Evolutionary conservation across 2,329 filamentous ascomycete species (phyloP).

Genomic region (Diaporthe ilicicola): DNA sequence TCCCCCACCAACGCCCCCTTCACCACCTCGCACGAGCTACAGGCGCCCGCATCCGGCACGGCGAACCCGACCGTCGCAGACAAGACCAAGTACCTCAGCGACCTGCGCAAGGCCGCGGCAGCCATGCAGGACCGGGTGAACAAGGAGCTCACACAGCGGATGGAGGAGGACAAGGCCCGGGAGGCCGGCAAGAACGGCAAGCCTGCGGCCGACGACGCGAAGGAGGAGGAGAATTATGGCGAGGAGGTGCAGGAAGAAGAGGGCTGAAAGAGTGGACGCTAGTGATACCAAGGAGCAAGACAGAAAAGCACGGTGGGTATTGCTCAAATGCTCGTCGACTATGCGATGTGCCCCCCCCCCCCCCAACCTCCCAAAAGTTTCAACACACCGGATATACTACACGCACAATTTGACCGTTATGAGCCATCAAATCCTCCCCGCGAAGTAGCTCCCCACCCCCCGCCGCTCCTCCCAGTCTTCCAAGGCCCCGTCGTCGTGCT

Average conservation of each 20-base stretch:
- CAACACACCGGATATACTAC: conserved; percentile 8
- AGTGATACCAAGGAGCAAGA: neutral
- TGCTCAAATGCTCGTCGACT: conserved; percentile 22
- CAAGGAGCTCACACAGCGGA: conserved; percentile 73
- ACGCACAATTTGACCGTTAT: neutral
- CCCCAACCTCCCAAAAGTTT: no score
- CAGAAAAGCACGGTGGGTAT: conserved; percentile 27
- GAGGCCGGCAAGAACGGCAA: conserved; percentile 45
- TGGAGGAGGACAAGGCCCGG: conserved; percentile 74
- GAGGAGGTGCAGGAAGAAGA: conserved; percentile 80
- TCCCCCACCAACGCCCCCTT: conserved; percentile 60
- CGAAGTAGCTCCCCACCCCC: neutral
- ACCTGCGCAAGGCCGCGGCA: conserved; percentile 65
- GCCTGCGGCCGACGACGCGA: conserved; percentile 56
- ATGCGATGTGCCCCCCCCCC: neutral
- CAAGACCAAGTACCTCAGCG: conserved; percentile 67
- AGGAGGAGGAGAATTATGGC: conserved; percentile 82
- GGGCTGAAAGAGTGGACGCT: conserved; percentile 44
- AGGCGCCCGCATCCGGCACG: conserved; percentile 44
- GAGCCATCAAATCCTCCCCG: conserved; percentile 19
- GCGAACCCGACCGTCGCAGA: conserved; percentile 45
- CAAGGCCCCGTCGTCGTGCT: conserved; percentile 21
- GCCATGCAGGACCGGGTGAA: conserved; percentile 75
- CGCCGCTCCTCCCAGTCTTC: conserved; percentile 18
- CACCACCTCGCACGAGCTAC: conserved; percentile 48